Conservation (phyloP, 257 asterid genomes). For the Nicotiana benthamiana region DNA sequence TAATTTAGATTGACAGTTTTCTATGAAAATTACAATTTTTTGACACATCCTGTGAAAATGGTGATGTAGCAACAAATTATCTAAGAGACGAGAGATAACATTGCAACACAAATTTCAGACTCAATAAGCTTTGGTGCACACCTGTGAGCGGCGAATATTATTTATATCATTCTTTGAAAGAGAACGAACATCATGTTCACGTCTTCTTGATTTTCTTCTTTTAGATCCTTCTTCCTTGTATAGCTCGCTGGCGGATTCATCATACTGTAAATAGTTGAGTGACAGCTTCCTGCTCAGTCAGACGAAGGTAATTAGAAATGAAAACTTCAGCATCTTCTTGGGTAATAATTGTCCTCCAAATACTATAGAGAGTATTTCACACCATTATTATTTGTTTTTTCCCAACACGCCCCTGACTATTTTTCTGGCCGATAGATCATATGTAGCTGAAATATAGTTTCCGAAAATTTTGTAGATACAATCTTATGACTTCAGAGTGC, state of each 20-base stretch:
- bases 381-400: not conserved
- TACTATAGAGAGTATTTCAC: not conserved
- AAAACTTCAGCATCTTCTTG: constrained; percentile 7
- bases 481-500: not conserved
- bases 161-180: constrained; percentile 63
- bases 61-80: constrained; percentile 9
- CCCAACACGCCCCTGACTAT: not conserved
- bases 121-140: constrained; percentile 19
- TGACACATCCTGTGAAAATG: not conserved
- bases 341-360: not conserved
- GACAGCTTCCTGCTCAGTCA: constrained; percentile 57
- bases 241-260: constrained; percentile 41
- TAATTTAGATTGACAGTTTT: not conserved
- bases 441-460: not conserved
- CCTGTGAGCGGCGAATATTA: constrained; percentile 74
- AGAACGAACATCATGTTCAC: constrained; percentile 39
- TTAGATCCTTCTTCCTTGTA: constrained; percentile 57
- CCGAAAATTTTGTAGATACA: not conserved
- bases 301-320: constrained; percentile 11
- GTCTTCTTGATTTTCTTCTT: constrained; percentile 62
- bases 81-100: not conserved
- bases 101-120: not conserved
- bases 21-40: not conserved
- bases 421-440: not conserved
- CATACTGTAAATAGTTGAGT: constrained; percentile 54